A percentile compares a stretch with the other conserved stretches of the same genome.
phyloP scores from a whole-genome alignment of 108 stramenopile genomes.

The Schizochytrium sp. region DNA sequence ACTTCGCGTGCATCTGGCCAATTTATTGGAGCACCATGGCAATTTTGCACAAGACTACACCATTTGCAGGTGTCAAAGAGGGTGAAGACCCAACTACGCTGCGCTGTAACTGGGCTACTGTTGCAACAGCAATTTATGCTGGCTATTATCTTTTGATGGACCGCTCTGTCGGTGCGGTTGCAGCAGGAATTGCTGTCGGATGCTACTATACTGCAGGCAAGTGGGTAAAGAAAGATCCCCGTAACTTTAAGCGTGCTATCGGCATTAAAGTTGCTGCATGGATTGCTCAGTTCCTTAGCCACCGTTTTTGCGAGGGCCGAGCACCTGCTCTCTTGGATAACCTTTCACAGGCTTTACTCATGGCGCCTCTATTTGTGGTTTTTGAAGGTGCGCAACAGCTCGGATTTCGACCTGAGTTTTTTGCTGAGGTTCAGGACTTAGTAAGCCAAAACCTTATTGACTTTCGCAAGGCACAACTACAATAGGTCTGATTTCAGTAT shows the following conservation, averaged over 20 bases:
- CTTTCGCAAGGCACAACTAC: neutral
- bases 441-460: neutral
- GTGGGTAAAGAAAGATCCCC: neutral
- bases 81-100: neutral
- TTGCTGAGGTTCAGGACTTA: neutral
- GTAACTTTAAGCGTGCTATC: neutral
- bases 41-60: constrained; percentile 28
- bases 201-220: neutral
- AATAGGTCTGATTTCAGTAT: too few relatives aligned
- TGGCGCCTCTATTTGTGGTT: constrained; percentile 61
- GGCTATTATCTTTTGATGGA: constrained; percentile 12
- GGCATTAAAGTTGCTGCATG: neutral
- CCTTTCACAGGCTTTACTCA: constrained; percentile 44
- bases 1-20: constrained; percentile 28
- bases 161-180: neutral
- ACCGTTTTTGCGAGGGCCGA: constrained; percentile 52
- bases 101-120: constrained; percentile 17
- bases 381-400: neutral
- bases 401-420: constrained; percentile 34
- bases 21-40: constrained; percentile 6
- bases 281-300: constrained; percentile 61
- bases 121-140: neutral
- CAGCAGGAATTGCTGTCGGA: neutral
- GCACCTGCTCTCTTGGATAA: constrained; percentile 58
- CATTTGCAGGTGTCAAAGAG: neutral